Percentiles rank a stretch among this genome's conserved stretches.
Evolutionary conservation across 441 rosid genomes (phyloP).

Genomic region (Geranium incanum): DNA sequence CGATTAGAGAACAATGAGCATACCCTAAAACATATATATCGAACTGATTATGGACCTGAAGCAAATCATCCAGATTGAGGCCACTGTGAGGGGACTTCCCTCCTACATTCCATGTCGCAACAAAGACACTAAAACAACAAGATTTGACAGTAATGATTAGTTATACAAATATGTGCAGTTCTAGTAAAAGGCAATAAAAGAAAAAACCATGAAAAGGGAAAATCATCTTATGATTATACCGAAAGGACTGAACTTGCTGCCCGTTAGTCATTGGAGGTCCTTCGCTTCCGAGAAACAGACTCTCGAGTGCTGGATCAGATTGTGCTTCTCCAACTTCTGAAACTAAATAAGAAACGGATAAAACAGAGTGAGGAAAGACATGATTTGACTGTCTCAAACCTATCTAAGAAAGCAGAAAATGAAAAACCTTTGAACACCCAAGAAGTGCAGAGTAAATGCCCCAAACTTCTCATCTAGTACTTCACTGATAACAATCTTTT

Average conservation of each 20-base stretch:
- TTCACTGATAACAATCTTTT: conserved; percentile 12
- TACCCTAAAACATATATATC: conserved; percentile 36
- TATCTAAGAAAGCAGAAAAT: conserved; percentile 4
- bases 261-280: conserved; percentile 35
- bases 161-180: neutral
- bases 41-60: conserved; percentile 30
- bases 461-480: conserved; percentile 17
- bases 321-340: conserved; percentile 36
- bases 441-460: conserved; percentile 19
- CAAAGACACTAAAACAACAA: conserved; percentile 38
- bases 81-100: conserved; percentile 51
- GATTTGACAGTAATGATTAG: neutral
- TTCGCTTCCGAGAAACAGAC: conserved; percentile 33
- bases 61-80: conserved; percentile 46
- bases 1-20: neutral
- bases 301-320: conserved; percentile 33
- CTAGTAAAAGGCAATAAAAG: neutral
- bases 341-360: conserved; percentile 18
- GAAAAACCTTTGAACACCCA: conserved; percentile 17
- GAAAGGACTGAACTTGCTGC: conserved; percentile 43
- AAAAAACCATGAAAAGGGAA: neutral
- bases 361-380: neutral
- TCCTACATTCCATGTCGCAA: conserved; percentile 69
- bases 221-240: conserved; percentile 37
- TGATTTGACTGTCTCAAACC: neutral